Evolutionary conservation across 805 yeast species (phyloP).

Genomic region (Jamesozyma rosinii): DNA sequence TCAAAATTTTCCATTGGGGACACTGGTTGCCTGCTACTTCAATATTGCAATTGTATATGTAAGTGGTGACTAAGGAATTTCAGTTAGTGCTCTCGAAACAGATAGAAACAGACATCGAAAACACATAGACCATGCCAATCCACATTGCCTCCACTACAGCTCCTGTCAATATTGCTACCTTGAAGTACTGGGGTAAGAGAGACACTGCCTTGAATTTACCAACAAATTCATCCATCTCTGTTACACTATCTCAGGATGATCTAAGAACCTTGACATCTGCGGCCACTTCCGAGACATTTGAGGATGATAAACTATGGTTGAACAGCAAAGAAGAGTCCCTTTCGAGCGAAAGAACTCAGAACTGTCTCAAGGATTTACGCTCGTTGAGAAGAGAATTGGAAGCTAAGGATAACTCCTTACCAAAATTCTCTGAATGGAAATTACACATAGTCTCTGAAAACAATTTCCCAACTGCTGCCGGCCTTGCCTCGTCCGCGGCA

Average conservation of each 20-base stretch:
- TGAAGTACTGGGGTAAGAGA: conserved; percentile 98
- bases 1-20: no score
- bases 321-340: conserved; percentile 78
- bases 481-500: conserved; percentile 95
- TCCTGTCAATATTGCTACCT: conserved; percentile 94
- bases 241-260: conserved; percentile 85
- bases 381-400: conserved; percentile 56
- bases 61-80: no score
- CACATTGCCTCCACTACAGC: conserved; percentile 82
- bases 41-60: no score
- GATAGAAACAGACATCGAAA: not conserved
- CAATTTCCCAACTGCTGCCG: conserved; percentile 99
- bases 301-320: conserved; percentile 65
- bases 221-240: conserved; percentile 91
- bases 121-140: conserved; percentile 35
- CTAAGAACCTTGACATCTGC: conserved; percentile 88
- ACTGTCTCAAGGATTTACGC: conserved; percentile 72
- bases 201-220: conserved; percentile 84
- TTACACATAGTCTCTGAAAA: conserved; percentile 84
- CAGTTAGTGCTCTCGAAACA: no score
- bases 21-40: no score
- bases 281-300: conserved; percentile 49
- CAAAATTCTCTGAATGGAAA: conserved; percentile 53
- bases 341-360: conserved; percentile 50
- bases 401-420: conserved; percentile 40